phyloP scores from a whole-genome alignment of 176 grass and related monocot species.

The Rhynchospora breviuscula region DNA sequence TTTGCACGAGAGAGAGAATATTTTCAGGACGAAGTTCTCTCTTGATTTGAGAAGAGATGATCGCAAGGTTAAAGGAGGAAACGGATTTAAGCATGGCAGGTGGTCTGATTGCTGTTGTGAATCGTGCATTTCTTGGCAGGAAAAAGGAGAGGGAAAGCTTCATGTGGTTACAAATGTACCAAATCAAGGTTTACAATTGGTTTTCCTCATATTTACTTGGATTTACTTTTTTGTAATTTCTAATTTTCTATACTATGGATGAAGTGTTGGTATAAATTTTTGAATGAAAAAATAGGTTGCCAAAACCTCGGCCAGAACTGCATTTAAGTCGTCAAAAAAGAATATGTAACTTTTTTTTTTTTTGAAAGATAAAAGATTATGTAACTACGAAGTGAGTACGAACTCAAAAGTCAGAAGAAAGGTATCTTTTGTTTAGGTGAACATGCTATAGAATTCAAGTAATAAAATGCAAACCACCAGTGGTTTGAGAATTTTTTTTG shows the following conservation, averaged over 20 bases:
- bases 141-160: conserved; percentile 15
- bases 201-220: not conserved
- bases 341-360: not conserved
- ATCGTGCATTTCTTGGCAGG: conserved; percentile 39
- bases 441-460: too few species aligned
- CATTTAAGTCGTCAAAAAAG: conserved; percentile 36
- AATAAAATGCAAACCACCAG: too few species aligned
- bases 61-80: too few species aligned
- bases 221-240: not conserved
- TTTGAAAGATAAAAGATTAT: too few species aligned
- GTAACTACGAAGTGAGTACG: too few species aligned
- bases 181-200: conserved; percentile 5
- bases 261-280: not conserved
- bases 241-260: not conserved
- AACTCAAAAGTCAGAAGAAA: too few species aligned
- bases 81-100: not conserved
- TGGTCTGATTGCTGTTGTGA: conserved; percentile 76
- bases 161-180: conserved; percentile 29
- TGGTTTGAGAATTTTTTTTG: too few species aligned
- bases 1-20: conserved; percentile 47
- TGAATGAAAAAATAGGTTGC: not conserved
- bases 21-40: conserved; percentile 22
- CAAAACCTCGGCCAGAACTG: not conserved
- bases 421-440: too few species aligned
- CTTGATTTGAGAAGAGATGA: not conserved